Base-by-base conservation (phyloP, 1,139 yeast genomes). In the Debaryomyces sp. region DNA sequence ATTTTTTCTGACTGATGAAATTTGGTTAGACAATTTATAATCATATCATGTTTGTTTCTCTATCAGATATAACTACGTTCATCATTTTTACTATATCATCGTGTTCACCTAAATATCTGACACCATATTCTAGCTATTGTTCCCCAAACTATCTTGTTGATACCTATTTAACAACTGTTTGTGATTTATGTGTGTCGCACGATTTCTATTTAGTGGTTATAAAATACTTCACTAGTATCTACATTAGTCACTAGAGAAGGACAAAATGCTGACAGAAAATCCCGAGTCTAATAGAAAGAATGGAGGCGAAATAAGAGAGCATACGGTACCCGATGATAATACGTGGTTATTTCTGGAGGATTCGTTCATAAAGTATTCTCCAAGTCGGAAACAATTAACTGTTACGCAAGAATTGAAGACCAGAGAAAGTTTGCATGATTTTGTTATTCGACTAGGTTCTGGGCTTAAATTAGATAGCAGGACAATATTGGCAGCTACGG, bases 401-500 rank as follows among this genome's bases (percentile, higher is more conserved):
- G 47, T 63, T 17, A 54, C 60, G 10, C 79, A 74, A 50, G 81
- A 76, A 47, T 60, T 75, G 44, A 66, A 65, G 48, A 64, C 67
- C 1, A 59, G 78, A 38, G 77, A 75, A 54, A 63, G 71, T 43
- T 64, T 76, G 41, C 71, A 73, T 52, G 77, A 73, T 40, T 76
- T 76, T 50, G 60, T 75, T 26, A 64, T 76, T 29, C 62, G 66
- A 46, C 55, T 75, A 22, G 80, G 78, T 3, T 55, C 73, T 9
- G 58, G 59, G 23, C 60, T 76, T 32, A 74, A 73, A 53, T 64
- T 76, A n/a, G 79, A 74, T 53, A 75, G 77, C 4, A 63, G 67
- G 26, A 73, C 80, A 39, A 73, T 76, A 13, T 62, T 73, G 41
- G 78, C 79, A 2, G 76, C 81, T 2, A 71, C 79, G 2, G 57